phyloP scores from a whole-genome alignment of 179 eudicot species.

The Beta macrorhiza region DNA sequence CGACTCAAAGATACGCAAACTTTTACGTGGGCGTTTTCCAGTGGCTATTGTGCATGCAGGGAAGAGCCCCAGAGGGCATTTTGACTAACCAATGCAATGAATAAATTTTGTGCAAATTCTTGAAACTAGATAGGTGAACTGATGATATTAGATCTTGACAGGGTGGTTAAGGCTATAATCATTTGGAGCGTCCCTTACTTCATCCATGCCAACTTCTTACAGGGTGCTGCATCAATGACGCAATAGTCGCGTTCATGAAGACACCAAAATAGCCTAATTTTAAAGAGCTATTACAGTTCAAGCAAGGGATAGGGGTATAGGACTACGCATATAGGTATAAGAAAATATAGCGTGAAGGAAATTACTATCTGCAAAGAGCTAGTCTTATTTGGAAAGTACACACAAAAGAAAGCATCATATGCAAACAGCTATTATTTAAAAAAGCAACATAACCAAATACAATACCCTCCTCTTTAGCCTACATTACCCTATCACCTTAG shows the following conservation, averaged over 20 bases:
- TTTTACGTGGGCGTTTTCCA: no score
- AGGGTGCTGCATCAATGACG: not conserved
- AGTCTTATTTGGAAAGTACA: conserved; percentile 21
- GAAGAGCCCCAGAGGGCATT: no score
- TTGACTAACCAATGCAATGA: no score
- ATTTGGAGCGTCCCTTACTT: not conserved
- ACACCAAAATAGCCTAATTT: not conserved
- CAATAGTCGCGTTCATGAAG: not conserved
- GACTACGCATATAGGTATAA: no score
- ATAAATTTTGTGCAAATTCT: no score
- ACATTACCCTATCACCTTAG: conserved; percentile 12
- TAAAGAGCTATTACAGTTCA: not conserved
- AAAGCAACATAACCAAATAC: conserved; percentile 17
- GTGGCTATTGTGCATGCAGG: no score
- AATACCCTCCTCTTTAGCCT: conserved; percentile 14
- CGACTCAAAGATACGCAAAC: no score
- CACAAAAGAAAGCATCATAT: conserved; percentile 9
- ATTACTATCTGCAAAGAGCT: not conserved
- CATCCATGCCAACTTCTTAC: not conserved
- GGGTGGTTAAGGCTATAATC: no score
- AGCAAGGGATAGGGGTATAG: not conserved
- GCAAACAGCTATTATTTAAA: conserved; percentile 20
- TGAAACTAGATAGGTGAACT: no score
- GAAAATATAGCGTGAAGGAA: not conserved
- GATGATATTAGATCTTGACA: no score